Percentiles rank a stretch among this genome's conserved stretches.
phyloP scores from a whole-genome alignment of 2,329 filamentous ascomycete genomes.

The Cucurbitaria berberidis region DNA sequence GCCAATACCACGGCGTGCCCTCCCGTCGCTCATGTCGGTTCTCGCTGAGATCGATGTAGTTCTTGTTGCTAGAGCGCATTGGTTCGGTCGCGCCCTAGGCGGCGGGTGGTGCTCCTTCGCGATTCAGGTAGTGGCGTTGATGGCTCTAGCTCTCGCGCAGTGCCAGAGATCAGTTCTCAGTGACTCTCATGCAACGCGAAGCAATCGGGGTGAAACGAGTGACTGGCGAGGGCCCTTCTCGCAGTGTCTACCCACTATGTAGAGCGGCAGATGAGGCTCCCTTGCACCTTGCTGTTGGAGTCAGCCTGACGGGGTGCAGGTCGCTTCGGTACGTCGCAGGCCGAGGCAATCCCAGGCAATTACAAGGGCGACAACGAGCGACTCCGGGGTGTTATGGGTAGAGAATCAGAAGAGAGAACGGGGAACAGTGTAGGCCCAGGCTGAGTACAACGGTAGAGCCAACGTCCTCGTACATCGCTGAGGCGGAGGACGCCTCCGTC shows the following conservation, averaged over 20 bases:
- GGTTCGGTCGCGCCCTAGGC: constrained; percentile 25
- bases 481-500: constrained; percentile 22
- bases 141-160: constrained; percentile 14
- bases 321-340: constrained; percentile 23
- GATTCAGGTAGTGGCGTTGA: constrained; percentile 25
- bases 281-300: constrained; percentile 12
- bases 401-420: constrained; percentile 1
- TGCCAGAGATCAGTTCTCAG: constrained; percentile 10
- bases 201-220: constrained; percentile 5
- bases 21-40: constrained; percentile 27
- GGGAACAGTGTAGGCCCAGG: constrained; percentile 1
- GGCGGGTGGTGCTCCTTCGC: constrained; percentile 24
- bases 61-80: constrained; percentile 40
- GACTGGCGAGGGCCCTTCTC: constrained; percentile 14
- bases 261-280: constrained; percentile 13
- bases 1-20: constrained; percentile 56
- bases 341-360: constrained; percentile 11
- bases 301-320: constrained; percentile 33
- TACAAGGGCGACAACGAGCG: constrained; percentile 10
- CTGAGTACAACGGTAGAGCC: constrained; percentile 15
- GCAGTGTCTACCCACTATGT: constrained; percentile 3
- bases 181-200: constrained; percentile 23
- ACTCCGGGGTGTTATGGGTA: background rate
- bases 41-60: constrained; percentile 39
- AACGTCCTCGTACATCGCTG: constrained; percentile 21